Base-by-base conservation (phyloP, 1,284 basidiomycete genomes). In the Leccinum fuscescens region DNA sequence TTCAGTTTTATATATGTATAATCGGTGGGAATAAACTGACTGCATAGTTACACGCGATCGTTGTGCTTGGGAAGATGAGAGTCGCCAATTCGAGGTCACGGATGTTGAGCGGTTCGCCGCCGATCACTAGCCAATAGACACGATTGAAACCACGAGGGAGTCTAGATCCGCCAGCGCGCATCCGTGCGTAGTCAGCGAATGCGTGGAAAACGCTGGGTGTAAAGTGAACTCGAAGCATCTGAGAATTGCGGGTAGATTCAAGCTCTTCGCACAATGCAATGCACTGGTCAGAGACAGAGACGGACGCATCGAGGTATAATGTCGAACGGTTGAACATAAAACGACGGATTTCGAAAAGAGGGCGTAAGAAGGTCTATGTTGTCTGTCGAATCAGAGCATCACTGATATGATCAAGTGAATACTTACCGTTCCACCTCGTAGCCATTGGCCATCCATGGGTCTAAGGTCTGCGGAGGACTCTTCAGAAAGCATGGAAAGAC, bases 291-390 rank as follows among this genome's bases (percentile, higher is more conserved):
- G 54, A 54, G 27, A 73, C 68, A 8, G 70, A 69, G n/a, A 42
- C 29, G 8, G 70, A 73, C 2, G 59, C 53, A 29, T 71, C 69
- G 15, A 71, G 62, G 56, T 73, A 70, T 9, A 73, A 58, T 2
- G 71, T 71, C 7, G 70, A 70, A 27, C 62, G 63, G 53, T 72
- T 72, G 61, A 72, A 71, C 71, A 71, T 71, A 58, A 71, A 73
- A 27, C 69, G 71, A 20, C 71, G 67, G 44, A 71, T 72, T 44
- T 71, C 69, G 52, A 71, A 71, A 33, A 73, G 65, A 17, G 70
- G 69, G 33, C 70, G 68, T 57, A 73, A 61, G 46, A 72, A 71
- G 0, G 69, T 72, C 69, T 71, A 35, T 39, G 52, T 51, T 17
- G 9, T 17, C 22, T 17, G 24, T 8, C 15, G 7, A 17, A 31